Base-by-base conservation (phyloP, 2,329 filamentous ascomycete species). In the Simplicillium sp. region DNA sequence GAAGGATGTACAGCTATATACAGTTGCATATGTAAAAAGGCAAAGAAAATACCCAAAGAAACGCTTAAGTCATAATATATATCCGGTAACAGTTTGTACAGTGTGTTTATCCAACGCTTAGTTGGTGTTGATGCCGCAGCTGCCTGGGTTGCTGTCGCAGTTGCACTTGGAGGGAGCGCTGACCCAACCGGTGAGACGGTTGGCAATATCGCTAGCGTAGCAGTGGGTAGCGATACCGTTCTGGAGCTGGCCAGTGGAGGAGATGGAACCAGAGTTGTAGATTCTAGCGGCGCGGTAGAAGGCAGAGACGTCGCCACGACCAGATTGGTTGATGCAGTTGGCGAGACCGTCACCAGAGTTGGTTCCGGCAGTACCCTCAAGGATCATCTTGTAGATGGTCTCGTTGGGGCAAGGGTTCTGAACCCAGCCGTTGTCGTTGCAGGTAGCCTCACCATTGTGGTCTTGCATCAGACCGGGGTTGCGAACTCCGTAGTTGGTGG, bases 211-310 rank as follows among this genome's bases (percentile, higher is more conserved):
- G 12, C 13, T n/a, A 11, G 31, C 31, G 31, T 33, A 33, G 31
- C 31, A 33, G 31, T 33, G 31, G 31, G 31, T 33, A 33, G 31
- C 31, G 12, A 33, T 33, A 15, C 31, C 31, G 31, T 33, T 33
- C 12, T 33, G 31, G 12, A 33, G 31, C 31, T 33, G 12, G 12
- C 31, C 31, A 33, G 31, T 33, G 12, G 31, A 33, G 37, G 52
- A 42, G 50, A 68, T 48, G 15, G 52, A 54, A 13, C 69, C 69
- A 13, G 64, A 65, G 51, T 73, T 73, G 57, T 73, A 73, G 20
- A 64, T 60, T 28, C 68, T 56, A 14, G 67, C 65, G 1, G 63
- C 67, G 36, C 55, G 60, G 50, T 71, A 73, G 53, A 58, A 70
- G 39, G 57, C 60, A 41, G 54, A 54, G 36, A 55, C 59, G 43